Conservation (phyloP, 495 filamentous ascomycete species). For the Aspergillus heteromorphus region DNA sequence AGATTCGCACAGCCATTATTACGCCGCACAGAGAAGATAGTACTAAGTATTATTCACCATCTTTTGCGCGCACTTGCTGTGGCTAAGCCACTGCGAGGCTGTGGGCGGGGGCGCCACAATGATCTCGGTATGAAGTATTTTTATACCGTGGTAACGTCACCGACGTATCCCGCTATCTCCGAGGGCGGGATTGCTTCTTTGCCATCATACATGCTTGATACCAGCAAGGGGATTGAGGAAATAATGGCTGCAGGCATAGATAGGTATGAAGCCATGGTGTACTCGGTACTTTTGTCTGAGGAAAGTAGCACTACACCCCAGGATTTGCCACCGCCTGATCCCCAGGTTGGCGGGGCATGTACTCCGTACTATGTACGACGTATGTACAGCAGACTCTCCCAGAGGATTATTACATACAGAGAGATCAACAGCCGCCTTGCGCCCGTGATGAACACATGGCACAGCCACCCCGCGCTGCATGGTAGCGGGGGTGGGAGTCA, state of each 20-base stretch:
- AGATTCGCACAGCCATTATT: neutral
- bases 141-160: neutral
- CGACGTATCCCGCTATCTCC: neutral
- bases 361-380: too few species aligned
- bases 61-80: neutral
- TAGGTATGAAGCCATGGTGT: too few species aligned
- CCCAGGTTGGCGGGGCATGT: neutral
- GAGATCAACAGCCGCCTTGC: neutral
- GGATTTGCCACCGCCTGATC: neutral
- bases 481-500: neutral
- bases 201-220: too few species aligned
- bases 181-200: neutral
- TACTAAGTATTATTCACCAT: neutral
- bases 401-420: neutral
- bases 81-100: neutral
- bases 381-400: too few species aligned
- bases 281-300: neutral
- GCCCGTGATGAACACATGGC: neutral
- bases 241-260: too few species aligned
- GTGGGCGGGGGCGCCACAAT: neutral
- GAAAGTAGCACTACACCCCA: neutral
- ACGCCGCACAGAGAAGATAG: too few species aligned
- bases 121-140: neutral
- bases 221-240: too few species aligned
- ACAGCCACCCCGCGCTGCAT: slow-evolving; percentile 1